Conservation (phyloP, 1,139 yeast species). For the Geotrichum carabidarum region DNA sequence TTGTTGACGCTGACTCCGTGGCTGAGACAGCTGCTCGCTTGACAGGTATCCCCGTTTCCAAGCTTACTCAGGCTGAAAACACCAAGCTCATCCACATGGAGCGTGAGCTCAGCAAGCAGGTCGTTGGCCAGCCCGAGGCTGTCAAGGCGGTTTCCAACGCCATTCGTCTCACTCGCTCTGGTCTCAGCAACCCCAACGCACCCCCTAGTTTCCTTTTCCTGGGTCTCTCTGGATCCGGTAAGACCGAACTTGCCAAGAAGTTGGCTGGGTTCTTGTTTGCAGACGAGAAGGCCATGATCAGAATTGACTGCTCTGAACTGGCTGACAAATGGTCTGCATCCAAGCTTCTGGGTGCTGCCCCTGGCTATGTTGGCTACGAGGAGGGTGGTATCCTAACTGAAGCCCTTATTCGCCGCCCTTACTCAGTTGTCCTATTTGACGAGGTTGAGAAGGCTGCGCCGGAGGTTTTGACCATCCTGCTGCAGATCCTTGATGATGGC, state of each 20-base stretch:
- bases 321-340: slow-evolving; percentile 95
- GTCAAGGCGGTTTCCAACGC: slow-evolving; percentile 95
- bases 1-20: slow-evolving; percentile 88
- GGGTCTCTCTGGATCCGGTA: slow-evolving; percentile 96
- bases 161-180: slow-evolving; percentile 89
- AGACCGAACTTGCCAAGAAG: slow-evolving; percentile 94
- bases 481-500: slow-evolving; percentile 95
- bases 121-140: slow-evolving; percentile 95
- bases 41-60: slow-evolving; percentile 98
- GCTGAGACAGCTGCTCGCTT: slow-evolving; percentile 96
- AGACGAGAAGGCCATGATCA: slow-evolving; percentile 91
- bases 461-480: slow-evolving; percentile 83
- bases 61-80: slow-evolving; percentile 92
- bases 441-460: slow-evolving; percentile 99
- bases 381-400: slow-evolving; percentile 96
- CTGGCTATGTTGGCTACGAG: slow-evolving; percentile 96
- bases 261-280: slow-evolving; percentile 93
- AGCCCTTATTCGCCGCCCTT: slow-evolving; percentile 84
- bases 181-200: slow-evolving; percentile 89
- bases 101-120: slow-evolving; percentile 69
- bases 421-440: slow-evolving; percentile 89
- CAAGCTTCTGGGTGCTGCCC: slow-evolving; percentile 92
- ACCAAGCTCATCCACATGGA: slow-evolving; percentile 93
- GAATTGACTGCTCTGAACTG: slow-evolving; percentile 96
- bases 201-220: slow-evolving; percentile 94